Conservation (phyloP, 495 filamentous ascomycete species). For the Pseudevernia furfuracea region DNA sequence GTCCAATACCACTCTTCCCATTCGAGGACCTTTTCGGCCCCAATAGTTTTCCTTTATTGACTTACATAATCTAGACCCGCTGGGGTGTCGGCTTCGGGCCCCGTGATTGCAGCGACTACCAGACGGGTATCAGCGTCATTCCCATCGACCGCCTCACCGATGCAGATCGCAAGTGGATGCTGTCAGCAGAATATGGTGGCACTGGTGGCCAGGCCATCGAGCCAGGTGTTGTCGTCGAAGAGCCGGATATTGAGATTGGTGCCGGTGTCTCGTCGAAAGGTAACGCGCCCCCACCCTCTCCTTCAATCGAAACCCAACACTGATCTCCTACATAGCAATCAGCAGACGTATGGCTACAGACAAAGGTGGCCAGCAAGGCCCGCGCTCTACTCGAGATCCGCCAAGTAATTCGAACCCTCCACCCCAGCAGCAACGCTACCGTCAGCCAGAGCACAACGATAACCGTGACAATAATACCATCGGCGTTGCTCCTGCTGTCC, state of each 20-base stretch:
- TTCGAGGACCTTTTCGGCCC: background rate
- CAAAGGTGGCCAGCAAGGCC: slow-evolving; percentile 63
- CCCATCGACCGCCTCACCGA: slow-evolving; percentile 88
- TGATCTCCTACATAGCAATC: slow-evolving; percentile 48
- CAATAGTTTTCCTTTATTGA: slow-evolving; percentile 19
- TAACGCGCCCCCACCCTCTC: slow-evolving; percentile 23
- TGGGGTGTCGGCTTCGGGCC: slow-evolving; percentile 98
- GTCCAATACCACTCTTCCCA: slow-evolving; percentile 27
- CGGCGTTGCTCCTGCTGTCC: slow-evolving; percentile 54
- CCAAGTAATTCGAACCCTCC: slow-evolving; percentile 31
- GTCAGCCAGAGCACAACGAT: slow-evolving; percentile 34
- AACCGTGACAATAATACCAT: slow-evolving; percentile 44
- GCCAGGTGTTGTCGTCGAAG: slow-evolving; percentile 80
- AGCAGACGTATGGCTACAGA: slow-evolving; percentile 75
- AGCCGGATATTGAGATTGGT: slow-evolving; percentile 97
- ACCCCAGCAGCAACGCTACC: slow-evolving; percentile 34
- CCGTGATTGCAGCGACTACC: slow-evolving; percentile 94
- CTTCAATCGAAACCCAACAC: background rate
- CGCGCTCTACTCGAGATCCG: slow-evolving; percentile 56
- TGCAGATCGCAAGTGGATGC: slow-evolving; percentile 94
- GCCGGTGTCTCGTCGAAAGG: slow-evolving; percentile 92
- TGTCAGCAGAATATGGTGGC: slow-evolving; percentile 87
- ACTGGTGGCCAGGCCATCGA: slow-evolving; percentile 78
- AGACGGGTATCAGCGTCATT: slow-evolving; percentile 85
- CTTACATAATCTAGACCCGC: slow-evolving; percentile 55